A percentile compares a stretch with the other conserved stretches of the same genome.
phyloP scores from a whole-genome alignment of 2,329 filamentous ascomycete species.

The Aspergillus ochraceoroseus region DNA sequence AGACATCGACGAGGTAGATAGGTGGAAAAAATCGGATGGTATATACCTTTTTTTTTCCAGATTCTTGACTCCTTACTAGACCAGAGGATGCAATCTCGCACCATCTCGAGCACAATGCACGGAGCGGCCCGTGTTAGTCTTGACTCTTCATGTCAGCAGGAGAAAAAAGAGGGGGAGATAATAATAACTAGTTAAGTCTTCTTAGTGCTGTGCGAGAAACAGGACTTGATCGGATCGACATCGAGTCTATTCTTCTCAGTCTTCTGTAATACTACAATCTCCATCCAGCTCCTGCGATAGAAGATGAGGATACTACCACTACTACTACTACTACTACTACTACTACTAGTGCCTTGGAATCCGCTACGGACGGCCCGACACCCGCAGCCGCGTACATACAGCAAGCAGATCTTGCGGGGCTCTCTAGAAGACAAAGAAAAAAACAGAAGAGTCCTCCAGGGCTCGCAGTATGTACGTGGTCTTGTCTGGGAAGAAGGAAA shows the following conservation, averaged over 20 bases:
- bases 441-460: no score
- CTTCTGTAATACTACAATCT: background rate
- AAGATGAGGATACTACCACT: no score
- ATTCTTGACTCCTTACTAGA: no score
- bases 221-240: no score
- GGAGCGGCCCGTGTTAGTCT: slow-evolving; percentile 17
- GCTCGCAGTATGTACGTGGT: background rate
- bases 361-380: slow-evolving; percentile 26
- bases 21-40: no score
- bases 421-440: slow-evolving; percentile 2
- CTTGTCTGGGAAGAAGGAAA: background rate
- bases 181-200: background rate
- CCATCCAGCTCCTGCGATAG: no score
- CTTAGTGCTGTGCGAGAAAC: no score
- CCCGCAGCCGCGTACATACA: slow-evolving; percentile 26
- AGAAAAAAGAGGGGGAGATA: background rate
- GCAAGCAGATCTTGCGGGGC: slow-evolving; percentile 26
- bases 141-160: slow-evolving; percentile 1
- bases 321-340: no score
- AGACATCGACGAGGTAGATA: no score
- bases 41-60: no score
- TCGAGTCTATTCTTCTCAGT: slow-evolving; percentile 1
- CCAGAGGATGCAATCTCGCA: slow-evolving; percentile 6
- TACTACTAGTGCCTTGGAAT: slow-evolving; percentile 3
- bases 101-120: slow-evolving; percentile 17